These are phyloP conservation scores for Paracorniculantispora psalliotae DNA, from an alignment of 2,329 filamentous ascomycete genomes.

Conservation along the genomic window DNA sequence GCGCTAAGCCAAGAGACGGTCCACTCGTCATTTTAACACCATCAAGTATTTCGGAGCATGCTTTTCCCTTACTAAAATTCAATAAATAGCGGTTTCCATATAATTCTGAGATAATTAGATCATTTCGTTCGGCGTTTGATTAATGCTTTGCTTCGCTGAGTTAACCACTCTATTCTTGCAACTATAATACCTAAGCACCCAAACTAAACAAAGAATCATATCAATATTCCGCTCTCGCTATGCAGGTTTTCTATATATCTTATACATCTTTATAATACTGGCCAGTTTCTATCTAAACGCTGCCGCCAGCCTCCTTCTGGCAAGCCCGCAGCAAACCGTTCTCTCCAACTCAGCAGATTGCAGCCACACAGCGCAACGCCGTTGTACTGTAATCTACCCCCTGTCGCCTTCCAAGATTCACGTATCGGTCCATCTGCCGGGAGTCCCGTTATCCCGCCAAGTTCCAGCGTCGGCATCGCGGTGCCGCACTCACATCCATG, in stretches of 20 bases:
- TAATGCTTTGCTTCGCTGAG: too few relatives aligned
- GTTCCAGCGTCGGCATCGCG: neutral
- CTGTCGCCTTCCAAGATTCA: conserved; percentile 1
- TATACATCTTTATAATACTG: neutral
- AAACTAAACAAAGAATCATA: too few relatives aligned
- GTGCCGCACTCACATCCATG: conserved; percentile 3
- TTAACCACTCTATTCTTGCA: too few relatives aligned
- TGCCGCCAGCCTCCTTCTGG: conserved; percentile 1
- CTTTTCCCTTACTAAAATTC: too few relatives aligned
- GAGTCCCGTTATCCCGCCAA: neutral
- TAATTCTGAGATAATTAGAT: too few relatives aligned
- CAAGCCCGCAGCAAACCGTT: neutral
- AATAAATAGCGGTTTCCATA: too few relatives aligned
- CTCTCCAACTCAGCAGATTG: conserved; percentile 5
- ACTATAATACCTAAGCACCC: too few relatives aligned
- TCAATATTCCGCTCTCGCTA: neutral
- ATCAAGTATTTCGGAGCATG: too few relatives aligned
- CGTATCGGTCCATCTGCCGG: neutral
- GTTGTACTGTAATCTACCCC: conserved; percentile 1
- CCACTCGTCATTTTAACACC: too few relatives aligned
- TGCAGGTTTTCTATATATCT: too few relatives aligned
- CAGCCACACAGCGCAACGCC: conserved; percentile 9
- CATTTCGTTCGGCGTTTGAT: too few relatives aligned
- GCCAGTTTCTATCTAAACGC: conserved; percentile 11
- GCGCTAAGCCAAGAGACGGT: too few relatives aligned